Evolutionary conservation across 1,139 yeast species (phyloP).

Genomic region (Debaryomyces fabryi): DNA sequence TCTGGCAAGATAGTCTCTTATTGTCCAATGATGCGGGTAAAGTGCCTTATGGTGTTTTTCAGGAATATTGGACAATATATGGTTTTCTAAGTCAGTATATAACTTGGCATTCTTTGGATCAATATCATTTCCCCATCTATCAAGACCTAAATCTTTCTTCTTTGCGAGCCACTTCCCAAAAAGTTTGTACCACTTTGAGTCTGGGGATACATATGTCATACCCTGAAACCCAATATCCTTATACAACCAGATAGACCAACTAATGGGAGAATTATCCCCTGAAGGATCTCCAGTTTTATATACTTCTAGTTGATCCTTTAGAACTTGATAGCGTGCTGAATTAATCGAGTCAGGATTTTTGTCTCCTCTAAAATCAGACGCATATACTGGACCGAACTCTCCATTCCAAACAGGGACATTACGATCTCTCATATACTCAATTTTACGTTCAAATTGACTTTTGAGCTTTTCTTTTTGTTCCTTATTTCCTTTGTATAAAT

Average conservation of each 20-base stretch:
- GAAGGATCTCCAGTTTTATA: slow-evolving; percentile 47
- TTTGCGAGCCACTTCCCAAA: slow-evolving; percentile 42
- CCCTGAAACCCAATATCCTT: slow-evolving; percentile 55
- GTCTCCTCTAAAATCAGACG: slow-evolving; percentile 43
- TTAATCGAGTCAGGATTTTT: slow-evolving; percentile 36
- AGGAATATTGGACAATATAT: slow-evolving; percentile 38
- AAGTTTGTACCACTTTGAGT: slow-evolving; percentile 42
- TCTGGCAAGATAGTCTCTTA: slow-evolving; percentile 36
- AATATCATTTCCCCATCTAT: slow-evolving; percentile 51
- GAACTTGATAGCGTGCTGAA: slow-evolving; percentile 38
- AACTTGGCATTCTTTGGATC: slow-evolving; percentile 37
- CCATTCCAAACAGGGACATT: slow-evolving; percentile 55
- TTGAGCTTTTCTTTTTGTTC: slow-evolving; percentile 34
- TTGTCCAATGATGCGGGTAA: slow-evolving; percentile 41
- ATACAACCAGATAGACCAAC: slow-evolving; percentile 56
- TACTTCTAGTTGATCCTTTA: slow-evolving; percentile 44
- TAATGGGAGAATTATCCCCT: slow-evolving; percentile 43
- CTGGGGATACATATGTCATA: slow-evolving; percentile 43
- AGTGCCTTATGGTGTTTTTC: slow-evolving; percentile 31
- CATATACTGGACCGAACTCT: slow-evolving; percentile 53
- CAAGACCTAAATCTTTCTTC: slow-evolving; percentile 46
- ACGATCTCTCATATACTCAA: slow-evolving; percentile 39
- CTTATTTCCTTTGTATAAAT: slow-evolving; percentile 32
- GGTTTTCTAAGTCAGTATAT: slow-evolving; percentile 34
- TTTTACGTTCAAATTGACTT: slow-evolving; percentile 40